Evolutionary conservation across 148 eudicot genomes (phyloP).

Genomic region (Euryodendron excelsum): DNA sequence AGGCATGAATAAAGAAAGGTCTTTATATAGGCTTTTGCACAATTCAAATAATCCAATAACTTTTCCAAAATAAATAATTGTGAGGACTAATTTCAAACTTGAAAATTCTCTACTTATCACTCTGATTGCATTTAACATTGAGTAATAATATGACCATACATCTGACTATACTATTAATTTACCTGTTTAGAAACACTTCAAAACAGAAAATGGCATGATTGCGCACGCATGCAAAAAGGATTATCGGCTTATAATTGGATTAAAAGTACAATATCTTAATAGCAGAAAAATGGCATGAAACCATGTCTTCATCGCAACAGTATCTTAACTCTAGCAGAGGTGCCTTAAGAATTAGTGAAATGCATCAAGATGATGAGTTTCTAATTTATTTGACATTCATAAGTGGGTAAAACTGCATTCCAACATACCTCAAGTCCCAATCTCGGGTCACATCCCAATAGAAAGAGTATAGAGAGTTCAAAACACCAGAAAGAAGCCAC

Average conservation of each 20-base stretch:
- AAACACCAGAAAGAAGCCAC: conserved; percentile 80
- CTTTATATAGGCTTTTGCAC: background rate
- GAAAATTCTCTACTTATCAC: conserved; percentile 3
- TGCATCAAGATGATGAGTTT: background rate
- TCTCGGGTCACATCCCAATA: conserved; percentile 97
- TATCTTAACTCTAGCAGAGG: too few species aligned
- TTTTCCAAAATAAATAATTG: conserved; percentile 14
- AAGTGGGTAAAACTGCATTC: conserved; percentile 7
- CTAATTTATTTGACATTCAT: background rate
- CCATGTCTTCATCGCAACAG: background rate
- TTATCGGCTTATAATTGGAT: too few species aligned
- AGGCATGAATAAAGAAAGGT: background rate
- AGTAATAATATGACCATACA: too few species aligned
- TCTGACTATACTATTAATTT: background rate
- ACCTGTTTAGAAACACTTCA: background rate
- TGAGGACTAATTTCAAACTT: conserved; percentile 36
- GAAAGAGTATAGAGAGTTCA: conserved; percentile 90
- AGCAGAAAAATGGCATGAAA: background rate
- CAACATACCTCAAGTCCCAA: conserved; percentile 94
- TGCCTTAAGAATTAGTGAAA: background rate
- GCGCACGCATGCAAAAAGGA: background rate
- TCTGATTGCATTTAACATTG: background rate
- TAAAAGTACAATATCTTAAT: too few species aligned
- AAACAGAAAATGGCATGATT: background rate
- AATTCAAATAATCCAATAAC: background rate